phyloP scores from a whole-genome alignment of 768 basidiomycete species.

The Suillus subaureus region DNA sequence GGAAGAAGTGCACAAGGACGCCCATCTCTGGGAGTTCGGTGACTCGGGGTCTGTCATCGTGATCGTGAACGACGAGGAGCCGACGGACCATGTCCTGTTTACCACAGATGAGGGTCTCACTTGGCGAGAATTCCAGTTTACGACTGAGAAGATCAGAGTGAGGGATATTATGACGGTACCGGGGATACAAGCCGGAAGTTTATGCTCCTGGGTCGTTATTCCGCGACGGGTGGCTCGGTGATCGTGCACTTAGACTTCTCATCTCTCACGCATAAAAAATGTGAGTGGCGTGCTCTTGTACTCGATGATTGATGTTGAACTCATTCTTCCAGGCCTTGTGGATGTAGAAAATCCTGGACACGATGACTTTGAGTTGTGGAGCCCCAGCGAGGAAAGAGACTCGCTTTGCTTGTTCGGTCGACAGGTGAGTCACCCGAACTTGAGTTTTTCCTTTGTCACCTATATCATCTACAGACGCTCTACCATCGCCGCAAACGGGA shows the following conservation, averaged over 20 bases:
- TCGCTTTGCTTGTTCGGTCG: slow-evolving; percentile 92
- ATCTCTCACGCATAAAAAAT: slow-evolving; percentile 70
- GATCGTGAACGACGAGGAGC: slow-evolving; percentile 93
- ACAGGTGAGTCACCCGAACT: slow-evolving; percentile 51
- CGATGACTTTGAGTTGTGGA: slow-evolving; percentile 98
- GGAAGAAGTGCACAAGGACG: slow-evolving; percentile 98
- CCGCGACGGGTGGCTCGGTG: slow-evolving; percentile 44
- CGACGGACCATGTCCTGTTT: slow-evolving; percentile 87
- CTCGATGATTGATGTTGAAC: slow-evolving; percentile 6
- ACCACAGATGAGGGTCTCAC: slow-evolving; percentile 85
- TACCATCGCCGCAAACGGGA: slow-evolving; percentile 88
- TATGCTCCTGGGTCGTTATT: slow-evolving; percentile 73
- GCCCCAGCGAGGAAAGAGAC: slow-evolving; percentile 85
- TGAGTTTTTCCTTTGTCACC: not conserved
- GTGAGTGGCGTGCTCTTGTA: slow-evolving; percentile 46
- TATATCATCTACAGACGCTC: slow-evolving; percentile 56
- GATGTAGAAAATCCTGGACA: slow-evolving; percentile 68
- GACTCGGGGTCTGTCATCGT: slow-evolving; percentile 94
- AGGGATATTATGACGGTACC: slow-evolving; percentile 84
- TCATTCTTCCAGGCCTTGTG: slow-evolving; percentile 57
- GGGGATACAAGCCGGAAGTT: slow-evolving; percentile 89
- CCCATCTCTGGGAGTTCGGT: slow-evolving; percentile 97
- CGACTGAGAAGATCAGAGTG: slow-evolving; percentile 71
- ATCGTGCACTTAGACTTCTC: slow-evolving; percentile 90
- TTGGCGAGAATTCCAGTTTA: slow-evolving; percentile 89